Evolutionary conservation across 371 early-diverging fungal genomes (phyloP), one percentile per base, ranked within the genome.

Genomic region (Mortierella sp.): DNA sequence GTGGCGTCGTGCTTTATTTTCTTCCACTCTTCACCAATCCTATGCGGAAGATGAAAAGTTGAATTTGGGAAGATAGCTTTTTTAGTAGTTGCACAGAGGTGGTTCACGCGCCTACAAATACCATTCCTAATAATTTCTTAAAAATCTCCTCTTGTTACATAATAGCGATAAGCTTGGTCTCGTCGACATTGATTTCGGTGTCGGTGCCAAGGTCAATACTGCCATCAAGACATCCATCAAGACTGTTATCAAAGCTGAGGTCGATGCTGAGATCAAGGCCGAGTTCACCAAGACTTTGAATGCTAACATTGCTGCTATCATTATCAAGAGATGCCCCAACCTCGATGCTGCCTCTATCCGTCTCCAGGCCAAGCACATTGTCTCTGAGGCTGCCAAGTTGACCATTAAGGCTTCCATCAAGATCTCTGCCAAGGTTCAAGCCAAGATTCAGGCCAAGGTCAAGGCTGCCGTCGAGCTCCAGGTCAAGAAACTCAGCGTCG

Each of bases 191-290:
- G 75, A 80, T 26, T 67, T 80, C 37, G 71, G 71, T 64, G 59
- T 78, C 54, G 74, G 70, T 35, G 40, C 81, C 72, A 63, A 66
- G 49, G 42, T 80, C 32, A 54, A 61, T n/a, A 56, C 68, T 60
- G 71, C 70, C 19, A 49, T 80, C 43, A 45, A 70, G 32, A 4
- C 75, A 13, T 71, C 75, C 13, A 61, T 80, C 75, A 75, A 80
- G 81, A 72, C 81, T 68, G 61, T 72, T 51, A 68, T 80, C 75
- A 70, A 74, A 71, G 75, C 71, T 37, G 75, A 74, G 59, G 71
- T 80, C 17, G 65, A 75, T 70, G 75, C 75, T 31, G 72, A 80
- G 62, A 31, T 75, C 68, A 71, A 79, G 74, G 23, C 70, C 55
- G 69, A 75, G 65, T 80, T 80, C 68, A 68, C 71, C 26, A 49